Base-by-base conservation (phyloP, 140 eudicot species). In the Anethum foeniculum region DNA sequence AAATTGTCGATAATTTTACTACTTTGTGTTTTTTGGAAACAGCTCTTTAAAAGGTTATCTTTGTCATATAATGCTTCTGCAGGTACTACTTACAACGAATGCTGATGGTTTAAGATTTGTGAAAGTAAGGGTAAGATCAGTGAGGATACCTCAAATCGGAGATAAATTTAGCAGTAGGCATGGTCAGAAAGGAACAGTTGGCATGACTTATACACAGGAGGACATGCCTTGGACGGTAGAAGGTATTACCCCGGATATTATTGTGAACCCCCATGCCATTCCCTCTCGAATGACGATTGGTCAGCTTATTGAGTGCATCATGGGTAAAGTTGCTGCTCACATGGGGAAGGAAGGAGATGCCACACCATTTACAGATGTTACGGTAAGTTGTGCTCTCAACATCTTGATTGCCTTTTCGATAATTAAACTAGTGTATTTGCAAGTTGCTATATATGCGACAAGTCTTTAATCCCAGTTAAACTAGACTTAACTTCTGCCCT, bases 281-380 rank as follows among this genome's bases (percentile, higher is more conserved):
- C 98, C 98, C 6, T 94, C 98, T 34, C 97, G 98, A 54, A 92
- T 94, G 98, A 94, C 98, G 6, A 94, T 94, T 23, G 98, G 98
- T 78, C 98, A 94, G 82, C 98, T 94, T 82, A 94, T 94, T 30
- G 98, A 94, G 81, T 94, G 98, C 83, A 87, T 94, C 60, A 94
- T 94, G 98, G 98, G 98, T 23, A 94, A 94, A 82, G 98, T 94
- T 71, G 98, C 98, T 4, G 98, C 98, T 2, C 98, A 94, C 77
- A 90, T 95, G 93, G 99, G 99, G 6, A 95, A 92, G 87, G 99
- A 95, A 90, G 99, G 99, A 65, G 99, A 95, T 76, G 99, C 99
- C 10, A 95, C 99, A 28, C 99, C 99, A 11, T 95, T 95, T 67
- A 95, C 99, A 0, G 99, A 95, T 81, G 99, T 95, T 38, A 95